Conservation (phyloP, 176 grass and related monocot genomes). For the Cocos nucifera region DNA sequence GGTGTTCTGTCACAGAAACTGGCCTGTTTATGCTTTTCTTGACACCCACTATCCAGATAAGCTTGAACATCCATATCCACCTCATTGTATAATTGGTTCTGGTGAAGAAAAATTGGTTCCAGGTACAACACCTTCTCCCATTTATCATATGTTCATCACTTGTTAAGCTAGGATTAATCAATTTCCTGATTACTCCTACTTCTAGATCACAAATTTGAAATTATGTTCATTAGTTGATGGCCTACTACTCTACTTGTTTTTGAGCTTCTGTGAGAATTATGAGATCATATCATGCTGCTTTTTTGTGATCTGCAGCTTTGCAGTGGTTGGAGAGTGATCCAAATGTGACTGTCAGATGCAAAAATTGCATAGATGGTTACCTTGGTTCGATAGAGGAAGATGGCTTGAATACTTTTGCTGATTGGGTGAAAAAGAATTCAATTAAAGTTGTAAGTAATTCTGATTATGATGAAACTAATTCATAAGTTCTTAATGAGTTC, state of each 20-base stretch:
- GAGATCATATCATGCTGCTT: neutral
- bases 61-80: conserved; percentile 67
- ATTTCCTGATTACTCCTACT: too few relatives aligned
- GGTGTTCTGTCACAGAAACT: conserved; percentile 57
- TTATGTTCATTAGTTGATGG: too few relatives aligned
- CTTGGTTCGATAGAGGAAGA: conserved; percentile 60
- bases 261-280: neutral
- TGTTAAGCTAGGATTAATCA: neutral
- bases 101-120: conserved; percentile 88
- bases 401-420: conserved; percentile 61
- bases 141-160: neutral
- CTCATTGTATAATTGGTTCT: conserved; percentile 79
- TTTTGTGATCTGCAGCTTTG: conserved; percentile 42
- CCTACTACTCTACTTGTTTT: too few relatives aligned
- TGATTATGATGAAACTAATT: neutral
- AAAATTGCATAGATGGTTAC: conserved; percentile 79
- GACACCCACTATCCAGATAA: conserved; percentile 72
- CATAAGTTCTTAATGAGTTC: neutral
- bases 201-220: too few relatives aligned
- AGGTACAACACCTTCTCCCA: conserved; percentile 24
- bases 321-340: conserved; percentile 77
- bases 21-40: conserved; percentile 77
- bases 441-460: conserved; percentile 61
- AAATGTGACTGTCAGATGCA: conserved; percentile 65
- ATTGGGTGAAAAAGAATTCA: conserved; percentile 62